Conservation (phyloP, 192 early-diverging fungal genomes). For the Coemansia javaensis region DNA sequence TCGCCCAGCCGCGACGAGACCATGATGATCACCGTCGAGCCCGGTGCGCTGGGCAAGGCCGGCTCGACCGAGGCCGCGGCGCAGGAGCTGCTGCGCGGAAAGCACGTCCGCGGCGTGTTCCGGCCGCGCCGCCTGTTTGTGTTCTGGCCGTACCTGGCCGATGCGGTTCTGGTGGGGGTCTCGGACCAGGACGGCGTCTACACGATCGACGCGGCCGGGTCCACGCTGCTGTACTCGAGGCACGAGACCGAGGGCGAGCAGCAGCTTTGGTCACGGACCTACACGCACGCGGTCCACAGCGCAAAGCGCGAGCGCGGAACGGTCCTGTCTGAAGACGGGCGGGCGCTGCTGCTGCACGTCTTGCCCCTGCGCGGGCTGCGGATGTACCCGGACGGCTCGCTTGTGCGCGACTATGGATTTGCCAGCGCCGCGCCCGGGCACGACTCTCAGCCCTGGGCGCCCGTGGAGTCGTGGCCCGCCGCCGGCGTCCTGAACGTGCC, state of each 20-base stretch:
- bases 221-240: constrained; percentile 7
- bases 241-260: constrained; percentile 15
- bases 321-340: constrained; percentile 7
- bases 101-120: constrained; percentile 17
- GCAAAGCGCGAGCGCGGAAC: constrained; percentile 22
- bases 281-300: constrained; percentile 23
- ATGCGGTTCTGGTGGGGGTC: constrained; percentile 70
- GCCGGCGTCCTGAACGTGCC: constrained; percentile 26
- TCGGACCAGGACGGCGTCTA: constrained; percentile 61
- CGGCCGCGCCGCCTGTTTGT: constrained; percentile 41
- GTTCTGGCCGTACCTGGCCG: constrained; percentile 84
- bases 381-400: constrained; percentile 35
- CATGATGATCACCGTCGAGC: constrained; percentile 28
- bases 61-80: constrained; percentile 16
- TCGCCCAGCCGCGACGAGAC: constrained; percentile 61
- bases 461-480: constrained; percentile 9
- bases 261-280: constrained; percentile 18
- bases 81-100: constrained; percentile 28
- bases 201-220: constrained; percentile 24
- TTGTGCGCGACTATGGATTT: constrained; percentile 44
- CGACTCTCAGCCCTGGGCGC: constrained; percentile 20
- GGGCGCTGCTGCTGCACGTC: constrained; percentile 36
- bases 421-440: neutral
- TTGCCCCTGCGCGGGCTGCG: constrained; percentile 38
- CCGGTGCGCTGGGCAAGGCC: constrained; percentile 4